Evolutionary conservation across 768 basidiomycete genomes (phyloP), one percentile per base, ranked within the genome.

Genomic region (Clathrus columnatus): DNA sequence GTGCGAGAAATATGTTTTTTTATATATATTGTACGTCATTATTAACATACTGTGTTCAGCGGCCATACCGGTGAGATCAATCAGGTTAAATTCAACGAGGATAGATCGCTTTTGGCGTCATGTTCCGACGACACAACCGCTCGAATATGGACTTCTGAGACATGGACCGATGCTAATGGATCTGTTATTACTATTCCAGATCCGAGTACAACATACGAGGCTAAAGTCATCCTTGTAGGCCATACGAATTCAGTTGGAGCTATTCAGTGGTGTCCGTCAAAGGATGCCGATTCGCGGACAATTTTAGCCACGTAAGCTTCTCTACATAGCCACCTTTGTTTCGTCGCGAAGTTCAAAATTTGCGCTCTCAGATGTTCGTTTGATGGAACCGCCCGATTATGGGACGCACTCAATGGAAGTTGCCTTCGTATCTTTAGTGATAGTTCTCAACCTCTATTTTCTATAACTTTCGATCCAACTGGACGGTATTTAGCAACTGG

Each of bases 61-160:
- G 88, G 87, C 1, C 90, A 92, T 61, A 72, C 70, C 18, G 77
- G 82, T 56, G 90, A 92, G 65, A 76, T 92, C 59, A 91, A 88
- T 62, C 83, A 87, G 65, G 76, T 91, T 49, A 83, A 81, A 64
- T 79, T 77, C 60, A 90, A 85, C 58, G 71, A 78, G 16, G 70
- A 76, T n/a, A 71, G 77, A 32, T 87, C 84, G 27, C 77, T 78
- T 42, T 64, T 92, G 44, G 87, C 87, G 11, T 86, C 87, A 5
- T 89, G 87, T 65, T 88, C 90, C 0, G 90, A 92, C 62, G 90
- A 92, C 60, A 72, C 72, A 59, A 88, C 87, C 0, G 83, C 85
- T 18, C 81, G 85, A 32, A 77, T 91, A 61, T 92, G 88, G 88
- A 75, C 79, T 52, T 69, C 87, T 48, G 78, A 78, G 18, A 18